Evolutionary conservation across 805 yeast species (phyloP), one percentile per base, ranked within the genome.

Genomic region (Blastobotrys chiropterorum): DNA sequence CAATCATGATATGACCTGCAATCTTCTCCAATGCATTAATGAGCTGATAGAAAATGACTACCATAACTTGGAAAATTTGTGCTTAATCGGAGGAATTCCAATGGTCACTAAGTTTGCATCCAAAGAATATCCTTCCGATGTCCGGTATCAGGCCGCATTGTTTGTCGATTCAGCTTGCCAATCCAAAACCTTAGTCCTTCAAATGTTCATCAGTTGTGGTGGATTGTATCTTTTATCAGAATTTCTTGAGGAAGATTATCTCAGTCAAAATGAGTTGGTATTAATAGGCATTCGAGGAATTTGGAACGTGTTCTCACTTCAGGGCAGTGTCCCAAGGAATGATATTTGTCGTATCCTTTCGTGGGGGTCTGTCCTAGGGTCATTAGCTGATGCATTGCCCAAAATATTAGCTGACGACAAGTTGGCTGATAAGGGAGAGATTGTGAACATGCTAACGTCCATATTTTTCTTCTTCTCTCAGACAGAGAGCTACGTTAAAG

Each of bases 271-370:
- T 0, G 72, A 67, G 15, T 70, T 74, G 55, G 73, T 78, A 1
- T 53, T 72, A n/a, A 68, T 67, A 3, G 70, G 78, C 3, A 67
- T 75, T 17, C 71, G 69, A 38, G 73, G 75, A 44, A 64, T 76
- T 34, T 70, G 72, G 57, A 66, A 64, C 38, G 68, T 75, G 11
- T 60, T 77, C 45, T 61, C 71, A 19, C 67, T 65, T 34, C 75
- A 75, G 51, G 57, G 54, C n/a, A 34, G 54, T 14, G 51, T 53
- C 4, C 53, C 52, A 22, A 71, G 72, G 51, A 73, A 77, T 11
- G 80, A 77, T 51, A 60, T 76, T 51, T 77, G 81, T 55, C 68
- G 80, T 3, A 71, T 72, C 3, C 62, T 75, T 31, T 69, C 75
- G 39, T 71, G 70, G 60, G 71, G 65, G 61, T 75, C 77, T 1